Conservation (phyloP, 108 stramenopile species). For the Pseudonitzschia pungens region DNA sequence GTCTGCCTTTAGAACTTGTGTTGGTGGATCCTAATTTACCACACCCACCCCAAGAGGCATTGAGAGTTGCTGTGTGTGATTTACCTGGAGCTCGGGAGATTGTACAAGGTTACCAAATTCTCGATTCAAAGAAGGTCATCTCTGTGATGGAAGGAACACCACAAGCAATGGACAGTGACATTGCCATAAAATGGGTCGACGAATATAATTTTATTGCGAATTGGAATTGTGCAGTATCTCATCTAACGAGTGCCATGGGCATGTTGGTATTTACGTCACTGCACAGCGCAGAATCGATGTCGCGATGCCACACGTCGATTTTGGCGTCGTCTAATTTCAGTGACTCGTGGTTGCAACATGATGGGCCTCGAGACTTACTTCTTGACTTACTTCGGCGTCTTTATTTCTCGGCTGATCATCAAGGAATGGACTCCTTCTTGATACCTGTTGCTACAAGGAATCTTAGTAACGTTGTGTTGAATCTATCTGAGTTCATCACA, state of each 20-base stretch:
- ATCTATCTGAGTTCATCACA: slow-evolving; percentile 26
- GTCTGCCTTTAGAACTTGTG: slow-evolving; percentile 31
- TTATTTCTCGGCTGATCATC: background rate
- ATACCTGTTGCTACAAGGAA: slow-evolving; percentile 30
- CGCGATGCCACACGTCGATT: slow-evolving; percentile 21
- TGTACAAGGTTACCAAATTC: slow-evolving; percentile 45
- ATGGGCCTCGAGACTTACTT: slow-evolving; percentile 13
- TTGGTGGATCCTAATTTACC: slow-evolving; percentile 26
- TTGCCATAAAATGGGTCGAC: slow-evolving; percentile 43
- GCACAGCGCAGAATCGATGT: slow-evolving; percentile 20
- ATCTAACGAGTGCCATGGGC: slow-evolving; percentile 52
- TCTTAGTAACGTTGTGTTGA: slow-evolving; percentile 24
- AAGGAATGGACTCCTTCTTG: slow-evolving; percentile 30
- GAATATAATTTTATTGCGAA: slow-evolving; percentile 53
- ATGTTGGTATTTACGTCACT: slow-evolving; percentile 41
- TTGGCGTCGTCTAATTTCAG: slow-evolving; percentile 6
- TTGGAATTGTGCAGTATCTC: slow-evolving; percentile 47
- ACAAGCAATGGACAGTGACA: slow-evolving; percentile 15
- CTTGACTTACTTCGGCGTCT: slow-evolving; percentile 10
- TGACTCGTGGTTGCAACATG: slow-evolving; percentile 4
- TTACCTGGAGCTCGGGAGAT: slow-evolving; percentile 49
- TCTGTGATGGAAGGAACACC: background rate
- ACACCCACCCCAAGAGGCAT: slow-evolving; percentile 44
- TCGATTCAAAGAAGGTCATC: slow-evolving; percentile 40
- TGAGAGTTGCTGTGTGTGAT: slow-evolving; percentile 29